phyloP scores from a whole-genome alignment of 2,329 filamentous ascomycete genomes.

The Orbilia oligospora region DNA sequence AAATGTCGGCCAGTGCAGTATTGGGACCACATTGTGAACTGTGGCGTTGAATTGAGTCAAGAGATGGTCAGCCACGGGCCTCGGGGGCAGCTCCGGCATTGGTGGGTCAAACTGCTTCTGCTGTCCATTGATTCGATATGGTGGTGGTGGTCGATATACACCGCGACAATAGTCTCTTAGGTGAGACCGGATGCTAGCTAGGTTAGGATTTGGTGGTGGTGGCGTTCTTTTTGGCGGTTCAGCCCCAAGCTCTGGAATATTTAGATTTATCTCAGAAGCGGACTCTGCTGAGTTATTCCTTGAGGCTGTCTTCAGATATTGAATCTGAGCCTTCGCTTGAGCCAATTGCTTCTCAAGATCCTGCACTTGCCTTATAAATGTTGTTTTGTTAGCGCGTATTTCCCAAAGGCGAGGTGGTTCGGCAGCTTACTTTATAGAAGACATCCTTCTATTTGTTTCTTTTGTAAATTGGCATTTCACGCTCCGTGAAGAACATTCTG shows the following conservation, averaged over 20 bases:
- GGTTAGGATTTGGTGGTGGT: slow-evolving; percentile 76
- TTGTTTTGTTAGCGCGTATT: slow-evolving; percentile 15
- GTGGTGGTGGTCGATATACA: slow-evolving; percentile 82
- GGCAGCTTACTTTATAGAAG: slow-evolving; percentile 84
- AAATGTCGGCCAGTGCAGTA: slow-evolving; percentile 90
- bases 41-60: slow-evolving; percentile 82
- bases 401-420: not conserved
- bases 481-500: slow-evolving; percentile 94
- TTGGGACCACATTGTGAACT: slow-evolving; percentile 84
- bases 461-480: slow-evolving; percentile 99
- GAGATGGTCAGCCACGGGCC: slow-evolving; percentile 78
- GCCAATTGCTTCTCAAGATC: slow-evolving; percentile 94
- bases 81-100: slow-evolving; percentile 78
- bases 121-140: slow-evolving; percentile 73
- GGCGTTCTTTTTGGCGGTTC: slow-evolving; percentile 76
- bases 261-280: slow-evolving; percentile 64
- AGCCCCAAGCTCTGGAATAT: slow-evolving; percentile 76
- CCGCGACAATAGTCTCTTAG: slow-evolving; percentile 81
- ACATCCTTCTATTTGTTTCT: slow-evolving; percentile 98
- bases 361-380: slow-evolving; percentile 81
- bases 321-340: slow-evolving; percentile 83
- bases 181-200: slow-evolving; percentile 79
- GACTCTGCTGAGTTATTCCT: slow-evolving; percentile 66
- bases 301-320: slow-evolving; percentile 78
- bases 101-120: slow-evolving; percentile 71